Evolutionary conservation across 2,329 filamentous ascomycete genomes (phyloP).

Genomic region (Talaromyces islandicus): DNA sequence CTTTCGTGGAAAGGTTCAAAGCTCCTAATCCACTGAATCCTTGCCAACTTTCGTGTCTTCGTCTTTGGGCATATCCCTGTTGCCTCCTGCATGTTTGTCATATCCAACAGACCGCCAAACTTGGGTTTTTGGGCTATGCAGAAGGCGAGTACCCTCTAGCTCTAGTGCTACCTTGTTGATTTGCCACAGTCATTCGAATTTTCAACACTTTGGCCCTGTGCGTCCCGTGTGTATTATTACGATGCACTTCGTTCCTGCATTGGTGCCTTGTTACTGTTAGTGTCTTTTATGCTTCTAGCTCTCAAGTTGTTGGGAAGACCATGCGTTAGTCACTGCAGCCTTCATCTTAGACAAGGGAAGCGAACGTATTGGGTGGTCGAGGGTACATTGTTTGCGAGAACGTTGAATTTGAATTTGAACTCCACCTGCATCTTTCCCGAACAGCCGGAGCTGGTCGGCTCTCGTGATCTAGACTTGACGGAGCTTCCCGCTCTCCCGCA

Average conservation of each 20-base stretch:
- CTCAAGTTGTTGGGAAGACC: background rate
- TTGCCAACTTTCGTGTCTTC: slow-evolving; percentile 1
- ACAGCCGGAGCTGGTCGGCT: slow-evolving; percentile 28
- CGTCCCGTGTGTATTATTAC: background rate
- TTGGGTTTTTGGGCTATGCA: slow-evolving; percentile 6
- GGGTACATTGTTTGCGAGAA: slow-evolving; percentile 15
- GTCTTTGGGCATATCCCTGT: slow-evolving; percentile 8
- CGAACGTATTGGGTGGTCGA: background rate
- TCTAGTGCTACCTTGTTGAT: slow-evolving; percentile 18
- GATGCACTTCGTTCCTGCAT: background rate
- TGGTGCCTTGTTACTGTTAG: background rate
- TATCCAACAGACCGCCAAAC: slow-evolving; percentile 1
- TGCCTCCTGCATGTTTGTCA: slow-evolving; percentile 5
- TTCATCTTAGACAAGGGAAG: background rate
- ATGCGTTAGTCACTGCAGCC: background rate
- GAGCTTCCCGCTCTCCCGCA: slow-evolving; percentile 28
- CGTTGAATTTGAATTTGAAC: slow-evolving; percentile 36
- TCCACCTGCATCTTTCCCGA: slow-evolving; percentile 31
- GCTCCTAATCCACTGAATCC: background rate
- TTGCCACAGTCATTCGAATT: slow-evolving; percentile 21
- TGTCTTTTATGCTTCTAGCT: background rate
- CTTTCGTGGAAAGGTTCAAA: background rate
- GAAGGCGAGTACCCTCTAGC: slow-evolving; percentile 12
- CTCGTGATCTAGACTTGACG: slow-evolving; percentile 34
- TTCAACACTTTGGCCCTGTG: slow-evolving; percentile 15